phyloP scores from a whole-genome alignment of 345 rosid genomes.

The Salix dunnii region DNA sequence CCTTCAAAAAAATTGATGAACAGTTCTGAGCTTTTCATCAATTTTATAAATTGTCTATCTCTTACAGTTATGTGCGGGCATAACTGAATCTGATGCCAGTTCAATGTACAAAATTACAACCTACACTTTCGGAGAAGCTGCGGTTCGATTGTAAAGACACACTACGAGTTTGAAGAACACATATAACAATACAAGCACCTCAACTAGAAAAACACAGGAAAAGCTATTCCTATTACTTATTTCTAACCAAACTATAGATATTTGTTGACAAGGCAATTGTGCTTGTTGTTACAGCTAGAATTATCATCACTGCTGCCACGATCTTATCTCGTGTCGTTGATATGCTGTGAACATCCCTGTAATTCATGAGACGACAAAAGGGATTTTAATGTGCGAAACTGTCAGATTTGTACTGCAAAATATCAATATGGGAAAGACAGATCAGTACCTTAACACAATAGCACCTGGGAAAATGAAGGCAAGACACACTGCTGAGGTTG shows the following conservation, averaged over 20 bases:
- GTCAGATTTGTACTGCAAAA: not conserved
- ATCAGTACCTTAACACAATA: constrained; percentile 62
- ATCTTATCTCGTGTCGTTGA: constrained; percentile 38
- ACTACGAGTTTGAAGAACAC: not conserved
- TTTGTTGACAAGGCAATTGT: constrained; percentile 47
- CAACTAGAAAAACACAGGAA: not conserved
- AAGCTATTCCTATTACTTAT: constrained; percentile 6
- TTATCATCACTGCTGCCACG: constrained; percentile 37
- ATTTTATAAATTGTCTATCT: no score
- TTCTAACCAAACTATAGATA: constrained; percentile 18
- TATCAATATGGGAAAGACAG: not conserved
- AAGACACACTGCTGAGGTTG: constrained; percentile 74
- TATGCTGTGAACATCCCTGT: constrained; percentile 50
- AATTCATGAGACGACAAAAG: not conserved
- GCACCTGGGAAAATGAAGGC: constrained; percentile 85
- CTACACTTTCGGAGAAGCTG: not conserved
- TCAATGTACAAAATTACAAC: not conserved
- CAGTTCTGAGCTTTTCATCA: no score
- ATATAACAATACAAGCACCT: not conserved
- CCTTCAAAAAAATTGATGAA: no score
- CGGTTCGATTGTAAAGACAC: not conserved
- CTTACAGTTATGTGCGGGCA: no score
- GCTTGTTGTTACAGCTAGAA: constrained; percentile 45
- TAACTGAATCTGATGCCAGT: not conserved
- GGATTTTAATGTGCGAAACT: not conserved